Conservation (phyloP, 2,329 filamentous ascomycete genomes). For the Talaromyces islandicus region DNA sequence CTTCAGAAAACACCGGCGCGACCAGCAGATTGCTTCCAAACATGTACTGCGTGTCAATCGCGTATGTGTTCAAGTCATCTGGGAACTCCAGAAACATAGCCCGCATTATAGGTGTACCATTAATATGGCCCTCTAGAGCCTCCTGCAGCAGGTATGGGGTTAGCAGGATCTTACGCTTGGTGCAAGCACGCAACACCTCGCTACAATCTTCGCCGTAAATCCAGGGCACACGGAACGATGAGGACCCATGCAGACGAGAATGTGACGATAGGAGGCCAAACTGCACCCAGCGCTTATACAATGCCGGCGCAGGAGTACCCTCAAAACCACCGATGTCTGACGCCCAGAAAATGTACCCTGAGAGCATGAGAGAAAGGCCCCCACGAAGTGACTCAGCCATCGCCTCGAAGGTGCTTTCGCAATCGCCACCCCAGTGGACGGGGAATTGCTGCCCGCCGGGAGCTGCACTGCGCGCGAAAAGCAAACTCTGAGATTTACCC, state of each 20-base stretch:
- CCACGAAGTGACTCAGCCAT: conserved; percentile 66
- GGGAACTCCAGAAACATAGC: conserved; percentile 66
- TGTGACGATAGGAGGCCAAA: conserved; percentile 67
- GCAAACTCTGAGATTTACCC: conserved; percentile 52
- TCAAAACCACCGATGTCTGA: conserved; percentile 68
- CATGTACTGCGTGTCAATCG: conserved; percentile 66
- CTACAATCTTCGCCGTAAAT: conserved; percentile 60
- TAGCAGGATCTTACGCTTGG: conserved; percentile 49
- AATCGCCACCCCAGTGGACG: conserved; percentile 68
- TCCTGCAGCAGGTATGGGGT: conserved; percentile 55
- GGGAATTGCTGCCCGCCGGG: conserved; percentile 66
- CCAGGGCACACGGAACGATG: conserved; percentile 68
- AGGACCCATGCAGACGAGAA: conserved; percentile 63
- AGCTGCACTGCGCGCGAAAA: conserved; percentile 63
- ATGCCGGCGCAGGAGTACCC: conserved; percentile 58
- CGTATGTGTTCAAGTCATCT: conserved; percentile 60
- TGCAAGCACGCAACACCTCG: conserved; percentile 50
- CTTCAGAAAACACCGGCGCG: conserved; percentile 59
- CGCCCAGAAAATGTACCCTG: conserved; percentile 63
- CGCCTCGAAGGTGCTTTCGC: conserved; percentile 66
- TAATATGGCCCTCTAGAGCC: conserved; percentile 44
- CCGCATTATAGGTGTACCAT: conserved; percentile 59
- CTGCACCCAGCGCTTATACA: conserved; percentile 73
- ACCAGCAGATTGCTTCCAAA: conserved; percentile 60
- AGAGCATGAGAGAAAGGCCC: conserved; percentile 57